Percentiles rank a stretch among this genome's conserved stretches.
phyloP scores from a whole-genome alignment of 2,329 filamentous ascomycete genomes.

The Acarospora socialis region DNA sequence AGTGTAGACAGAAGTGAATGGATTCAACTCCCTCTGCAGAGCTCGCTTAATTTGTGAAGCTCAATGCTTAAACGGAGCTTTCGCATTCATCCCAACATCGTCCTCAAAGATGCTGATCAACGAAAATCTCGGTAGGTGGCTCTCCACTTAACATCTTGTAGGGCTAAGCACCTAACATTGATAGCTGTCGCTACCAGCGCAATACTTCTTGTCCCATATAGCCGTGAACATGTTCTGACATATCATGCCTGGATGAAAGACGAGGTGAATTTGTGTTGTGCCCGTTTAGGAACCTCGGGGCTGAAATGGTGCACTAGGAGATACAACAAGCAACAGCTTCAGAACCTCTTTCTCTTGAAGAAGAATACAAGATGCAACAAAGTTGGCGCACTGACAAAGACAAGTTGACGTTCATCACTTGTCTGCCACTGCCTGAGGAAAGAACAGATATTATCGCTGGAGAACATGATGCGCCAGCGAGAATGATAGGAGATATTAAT shows the following conservation, averaged over 20 bases:
- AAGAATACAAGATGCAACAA: slow-evolving; percentile 84
- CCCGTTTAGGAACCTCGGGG: slow-evolving; percentile 8
- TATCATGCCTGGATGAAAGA: slow-evolving; percentile 94
- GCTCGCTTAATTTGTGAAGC: slow-evolving; percentile 1
- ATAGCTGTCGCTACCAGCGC: slow-evolving; percentile 53
- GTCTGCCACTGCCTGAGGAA: slow-evolving; percentile 31
- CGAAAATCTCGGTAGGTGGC: slow-evolving; percentile 18
- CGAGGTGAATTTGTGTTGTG: slow-evolving; percentile 30
- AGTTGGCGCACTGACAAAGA: slow-evolving; percentile 71
- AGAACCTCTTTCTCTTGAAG: slow-evolving; percentile 60
- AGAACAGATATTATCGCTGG: slow-evolving; percentile 22
- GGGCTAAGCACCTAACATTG: too few species aligned
- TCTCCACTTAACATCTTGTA: too few species aligned
- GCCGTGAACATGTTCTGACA: slow-evolving; percentile 59
- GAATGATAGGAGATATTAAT: slow-evolving; percentile 64
- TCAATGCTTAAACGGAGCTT: not conserved
- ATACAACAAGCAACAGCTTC: slow-evolving; percentile 79
- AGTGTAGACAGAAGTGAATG: too few species aligned
- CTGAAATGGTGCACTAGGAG: slow-evolving; percentile 30
- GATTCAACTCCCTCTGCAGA: too few species aligned
- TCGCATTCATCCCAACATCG: not conserved
- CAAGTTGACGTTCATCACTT: slow-evolving; percentile 87
- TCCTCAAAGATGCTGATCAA: slow-evolving; percentile 21
- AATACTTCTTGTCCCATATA: slow-evolving; percentile 72
- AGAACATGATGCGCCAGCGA: slow-evolving; percentile 38